These are phyloP conservation scores for Chlorencoelia australis DNA, from an alignment of 2,329 filamentous ascomycete genomes.

Conservation along the genomic window DNA sequence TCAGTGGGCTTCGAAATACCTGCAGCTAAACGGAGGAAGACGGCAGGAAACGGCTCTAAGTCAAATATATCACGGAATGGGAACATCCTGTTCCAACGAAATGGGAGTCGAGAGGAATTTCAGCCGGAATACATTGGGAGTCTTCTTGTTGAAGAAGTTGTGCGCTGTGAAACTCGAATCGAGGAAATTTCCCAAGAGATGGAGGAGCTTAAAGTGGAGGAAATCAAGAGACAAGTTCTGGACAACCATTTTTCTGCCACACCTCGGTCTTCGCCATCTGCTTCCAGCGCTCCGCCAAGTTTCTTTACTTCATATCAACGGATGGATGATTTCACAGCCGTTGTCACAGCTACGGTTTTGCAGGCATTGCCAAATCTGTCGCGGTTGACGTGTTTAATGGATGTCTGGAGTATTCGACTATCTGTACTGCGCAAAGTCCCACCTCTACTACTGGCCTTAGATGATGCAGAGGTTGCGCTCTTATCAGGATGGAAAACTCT, in stretches of 20 bases:
- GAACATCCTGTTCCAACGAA: neutral
- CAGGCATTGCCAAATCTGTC: slow-evolving; percentile 76
- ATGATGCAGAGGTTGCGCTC: slow-evolving; percentile 56
- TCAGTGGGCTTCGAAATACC: slow-evolving; percentile 46
- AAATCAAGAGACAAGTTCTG: slow-evolving; percentile 81
- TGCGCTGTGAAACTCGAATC: slow-evolving; percentile 60
- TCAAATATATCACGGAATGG: neutral
- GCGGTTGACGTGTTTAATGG: slow-evolving; percentile 60
- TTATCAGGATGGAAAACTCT: slow-evolving; percentile 57
- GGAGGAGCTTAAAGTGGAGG: slow-evolving; percentile 65
- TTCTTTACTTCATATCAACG: slow-evolving; percentile 48
- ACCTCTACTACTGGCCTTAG: slow-evolving; percentile 52
- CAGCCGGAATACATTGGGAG: slow-evolving; percentile 42
- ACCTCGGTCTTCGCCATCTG: slow-evolving; percentile 41
- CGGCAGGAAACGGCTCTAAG: slow-evolving; percentile 22
- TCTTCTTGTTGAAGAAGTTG: slow-evolving; percentile 53
- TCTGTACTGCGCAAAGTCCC: slow-evolving; percentile 66
- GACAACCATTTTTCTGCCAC: slow-evolving; percentile 63
- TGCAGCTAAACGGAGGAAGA: slow-evolving; percentile 31
- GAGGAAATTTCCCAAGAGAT: slow-evolving; percentile 63
- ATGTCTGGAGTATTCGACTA: slow-evolving; percentile 69
- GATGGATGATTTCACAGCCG: slow-evolving; percentile 81
- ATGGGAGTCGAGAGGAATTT: slow-evolving; percentile 6
- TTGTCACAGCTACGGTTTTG: slow-evolving; percentile 86
- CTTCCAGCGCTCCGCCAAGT: slow-evolving; percentile 34